Evolutionary conservation across 352 stramenopile genomes (phyloP).

Genomic region (Pythium guiyangense): DNA sequence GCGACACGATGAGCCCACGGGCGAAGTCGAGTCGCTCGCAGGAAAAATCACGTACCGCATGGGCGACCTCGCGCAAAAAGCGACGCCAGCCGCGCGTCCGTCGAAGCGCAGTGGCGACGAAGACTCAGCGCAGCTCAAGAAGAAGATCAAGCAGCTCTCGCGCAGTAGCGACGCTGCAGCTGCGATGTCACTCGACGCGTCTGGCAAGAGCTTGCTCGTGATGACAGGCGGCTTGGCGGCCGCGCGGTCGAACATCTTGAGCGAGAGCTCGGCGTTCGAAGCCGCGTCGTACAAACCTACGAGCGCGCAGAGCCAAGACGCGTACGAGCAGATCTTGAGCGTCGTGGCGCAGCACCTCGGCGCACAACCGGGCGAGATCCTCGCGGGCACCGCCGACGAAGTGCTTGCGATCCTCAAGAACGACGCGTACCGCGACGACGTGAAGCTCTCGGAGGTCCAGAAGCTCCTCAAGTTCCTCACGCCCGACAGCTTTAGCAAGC

Average conservation of each 20-base stretch:
- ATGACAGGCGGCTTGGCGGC: slow-evolving; percentile 39
- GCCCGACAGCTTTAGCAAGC: slow-evolving; percentile 63
- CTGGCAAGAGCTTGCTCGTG: slow-evolving; percentile 38
- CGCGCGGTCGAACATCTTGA: slow-evolving; percentile 54
- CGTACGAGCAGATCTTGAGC: slow-evolving; percentile 88
- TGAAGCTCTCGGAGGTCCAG: slow-evolving; percentile 77
- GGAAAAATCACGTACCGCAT: slow-evolving; percentile 79
- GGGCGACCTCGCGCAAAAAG: slow-evolving; percentile 79
- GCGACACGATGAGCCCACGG: slow-evolving; percentile 75
- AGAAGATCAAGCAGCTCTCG: slow-evolving; percentile 55
- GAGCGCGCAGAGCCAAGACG: slow-evolving; percentile 80
- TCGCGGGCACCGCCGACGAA: slow-evolving; percentile 90
- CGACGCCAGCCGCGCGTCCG: slow-evolving; percentile 34
- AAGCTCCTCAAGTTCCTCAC: slow-evolving; percentile 85
- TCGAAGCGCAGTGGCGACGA: slow-evolving; percentile 30
- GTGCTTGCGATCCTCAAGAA: slow-evolving; percentile 92
- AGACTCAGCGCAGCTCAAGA: slow-evolving; percentile 54
- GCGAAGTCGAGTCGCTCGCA: slow-evolving; percentile 82
- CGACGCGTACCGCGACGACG: slow-evolving; percentile 81
- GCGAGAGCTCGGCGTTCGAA: slow-evolving; percentile 70
- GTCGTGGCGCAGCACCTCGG: slow-evolving; percentile 75
- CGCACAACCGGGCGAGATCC: slow-evolving; percentile 88
- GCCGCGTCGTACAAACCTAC: slow-evolving; percentile 84
- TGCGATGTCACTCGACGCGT: slow-evolving; percentile 1
- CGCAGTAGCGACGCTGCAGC: slow-evolving; percentile 14